These are phyloP conservation scores for Musa beccarii DNA, from an alignment of 176 grass and related monocot species.

Conservation along the genomic window DNA sequence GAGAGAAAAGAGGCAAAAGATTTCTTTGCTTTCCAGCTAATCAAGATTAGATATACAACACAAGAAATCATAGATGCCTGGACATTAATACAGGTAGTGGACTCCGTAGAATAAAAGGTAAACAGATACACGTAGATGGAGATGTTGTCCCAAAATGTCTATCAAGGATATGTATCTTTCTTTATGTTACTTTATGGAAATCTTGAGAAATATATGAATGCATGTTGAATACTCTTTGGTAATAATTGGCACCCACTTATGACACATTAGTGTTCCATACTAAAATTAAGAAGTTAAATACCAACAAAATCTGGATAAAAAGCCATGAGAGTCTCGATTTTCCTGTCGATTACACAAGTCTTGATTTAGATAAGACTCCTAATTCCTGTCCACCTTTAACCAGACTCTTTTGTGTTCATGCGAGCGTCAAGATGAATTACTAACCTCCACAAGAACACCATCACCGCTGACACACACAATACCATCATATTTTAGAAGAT, in stretches of 20 bases:
- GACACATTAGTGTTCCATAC: neutral
- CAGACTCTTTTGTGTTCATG: neutral
- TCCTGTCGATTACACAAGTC: neutral
- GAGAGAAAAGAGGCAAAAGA: no score
- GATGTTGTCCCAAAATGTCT: no score
- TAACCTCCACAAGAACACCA: slow-evolving; percentile 91
- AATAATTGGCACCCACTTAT: no score
- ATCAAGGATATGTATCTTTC: no score
- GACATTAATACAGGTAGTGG: no score
- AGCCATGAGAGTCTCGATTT: neutral
- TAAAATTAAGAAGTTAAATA: neutral
- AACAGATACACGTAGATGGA: no score
- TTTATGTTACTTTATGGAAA: no score
- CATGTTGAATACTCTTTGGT: neutral
- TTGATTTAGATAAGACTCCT: neutral
- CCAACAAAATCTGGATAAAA: neutral
- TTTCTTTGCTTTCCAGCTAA: no score
- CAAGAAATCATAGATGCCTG: no score
- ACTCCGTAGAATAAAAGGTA: no score
- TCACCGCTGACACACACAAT: slow-evolving; percentile 96
- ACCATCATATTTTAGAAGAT: slow-evolving; percentile 79
- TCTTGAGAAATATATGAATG: neutral
- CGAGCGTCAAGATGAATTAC: neutral
- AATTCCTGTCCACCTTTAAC: neutral
- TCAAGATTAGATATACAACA: no score